Base-by-base conservation (phyloP, 139 green algal species). In the Gonium pectorale region DNA sequence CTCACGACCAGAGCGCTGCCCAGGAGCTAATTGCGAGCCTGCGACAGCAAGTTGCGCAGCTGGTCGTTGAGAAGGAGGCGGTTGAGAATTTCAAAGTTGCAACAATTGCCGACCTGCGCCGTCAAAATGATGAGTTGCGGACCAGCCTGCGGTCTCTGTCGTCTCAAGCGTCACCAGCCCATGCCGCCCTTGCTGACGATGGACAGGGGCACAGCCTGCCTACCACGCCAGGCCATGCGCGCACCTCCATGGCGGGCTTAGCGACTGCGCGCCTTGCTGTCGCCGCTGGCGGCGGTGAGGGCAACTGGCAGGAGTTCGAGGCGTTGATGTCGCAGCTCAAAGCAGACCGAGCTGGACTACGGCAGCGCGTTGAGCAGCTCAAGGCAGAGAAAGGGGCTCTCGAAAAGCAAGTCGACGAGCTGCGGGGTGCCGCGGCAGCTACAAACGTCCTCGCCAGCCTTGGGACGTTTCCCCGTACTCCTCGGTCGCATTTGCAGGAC, bases 261-360 rank as follows among this genome's bases (percentile, higher is more conserved):
- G 78, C 78, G 3, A 21, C 62, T 6, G 33, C 62, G 17, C 62
- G 44, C 2, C 11, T 62, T 13, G 59, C 59, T 11, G 75, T 19
- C 1, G 37, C 35, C 37, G 44, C 0, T 13, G 27, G 41, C n/a
- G 41, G 9, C 2, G 56, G 6, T 21, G 63, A 64, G 7, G 79
- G 46, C 46, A 85, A 77, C 63, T 85, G 79, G 79, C 46, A 75
- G 22, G 79, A 85, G 46, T 77, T 85, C 29, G 79, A 85, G 51
- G 41, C 49, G 26, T 64, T 85, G 26, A 37, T 85, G 17, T 33
- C 56, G 13, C 79, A 85, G 79, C 33, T 85, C 5, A 85, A 77
- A 46, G 49, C 46, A 0, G 79, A 85, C 35, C 64, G 79, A 3
- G 5, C 46, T 2, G 64, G 56, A 11, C 63, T 85, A 1, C 64